Conservation (phyloP, 441 rosid species). For the Breynia disticha region DNA sequence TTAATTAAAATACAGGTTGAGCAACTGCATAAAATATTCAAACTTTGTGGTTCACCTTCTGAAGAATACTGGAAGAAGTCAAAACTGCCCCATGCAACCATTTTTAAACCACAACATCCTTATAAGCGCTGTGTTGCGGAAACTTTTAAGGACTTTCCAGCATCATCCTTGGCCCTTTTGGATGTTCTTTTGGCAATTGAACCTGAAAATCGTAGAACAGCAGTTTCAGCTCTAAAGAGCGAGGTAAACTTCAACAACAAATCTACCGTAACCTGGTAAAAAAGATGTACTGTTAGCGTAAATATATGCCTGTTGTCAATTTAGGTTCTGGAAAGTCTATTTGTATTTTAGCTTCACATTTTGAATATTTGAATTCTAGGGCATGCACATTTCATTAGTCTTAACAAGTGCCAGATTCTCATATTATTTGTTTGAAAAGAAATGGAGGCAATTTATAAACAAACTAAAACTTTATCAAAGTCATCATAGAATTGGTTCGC, state of each 20-base stretch:
- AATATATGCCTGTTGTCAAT: not conserved
- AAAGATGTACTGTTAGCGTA: no score
- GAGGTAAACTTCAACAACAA: conserved; percentile 31
- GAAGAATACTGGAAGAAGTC: conserved; percentile 86
- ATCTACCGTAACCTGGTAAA: no score
- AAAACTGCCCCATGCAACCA: conserved; percentile 70
- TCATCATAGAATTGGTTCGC: no score
- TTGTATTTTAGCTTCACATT: no score
- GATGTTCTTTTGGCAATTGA: conserved; percentile 67
- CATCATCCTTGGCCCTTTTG: conserved; percentile 57
- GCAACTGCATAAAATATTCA: conserved; percentile 85
- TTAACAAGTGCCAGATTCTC: not conserved
- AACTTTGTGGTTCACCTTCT: conserved; percentile 93
- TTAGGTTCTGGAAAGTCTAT: not conserved
- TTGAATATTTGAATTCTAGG: no score
- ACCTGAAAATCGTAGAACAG: conserved; percentile 67
- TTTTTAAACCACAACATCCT: conserved; percentile 86
- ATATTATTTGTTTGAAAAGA: not conserved
- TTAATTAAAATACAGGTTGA: conserved; percentile 42
- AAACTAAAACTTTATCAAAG: no score
- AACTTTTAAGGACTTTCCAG: conserved; percentile 65
- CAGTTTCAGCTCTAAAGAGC: conserved; percentile 52
- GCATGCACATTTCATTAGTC: no score
- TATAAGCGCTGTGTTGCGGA: conserved; percentile 64
- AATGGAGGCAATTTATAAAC: no score